Evolutionary conservation across 768 basidiomycete species (phyloP).

Genomic region (Podaxis rugospora): DNA sequence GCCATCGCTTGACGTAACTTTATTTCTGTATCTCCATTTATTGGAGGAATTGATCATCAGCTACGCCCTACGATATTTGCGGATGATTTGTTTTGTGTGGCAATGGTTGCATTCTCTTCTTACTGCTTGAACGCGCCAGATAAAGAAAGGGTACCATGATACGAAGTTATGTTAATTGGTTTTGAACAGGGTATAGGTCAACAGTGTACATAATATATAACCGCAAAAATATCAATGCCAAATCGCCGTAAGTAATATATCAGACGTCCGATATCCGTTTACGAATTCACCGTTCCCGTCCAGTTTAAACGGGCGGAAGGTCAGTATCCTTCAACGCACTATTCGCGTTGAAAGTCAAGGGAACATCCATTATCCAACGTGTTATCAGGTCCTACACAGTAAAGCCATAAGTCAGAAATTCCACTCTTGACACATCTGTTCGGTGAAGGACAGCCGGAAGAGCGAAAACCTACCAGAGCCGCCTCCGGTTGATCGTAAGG

Average conservation of each 20-base stretch:
- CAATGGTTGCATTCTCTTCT: not conserved
- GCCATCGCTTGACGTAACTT: not conserved
- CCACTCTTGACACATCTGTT: not conserved
- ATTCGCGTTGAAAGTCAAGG: constrained; percentile 5
- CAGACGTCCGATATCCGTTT: not conserved
- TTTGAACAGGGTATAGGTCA: not conserved
- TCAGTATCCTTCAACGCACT: not conserved
- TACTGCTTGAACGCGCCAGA: not conserved
- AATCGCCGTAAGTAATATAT: not conserved
- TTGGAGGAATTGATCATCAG: not conserved
- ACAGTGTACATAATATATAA: not conserved
- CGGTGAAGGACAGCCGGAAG: not conserved
- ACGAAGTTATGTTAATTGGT: not conserved
- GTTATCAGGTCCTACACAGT: constrained; percentile 50
- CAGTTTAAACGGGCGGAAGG: constrained; percentile 6
- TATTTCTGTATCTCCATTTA: not conserved
- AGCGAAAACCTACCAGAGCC: constrained; percentile 53
- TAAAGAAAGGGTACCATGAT: not conserved
- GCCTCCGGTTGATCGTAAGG: constrained; percentile 89
- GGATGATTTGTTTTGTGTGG: no score
- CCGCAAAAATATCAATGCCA: not conserved
- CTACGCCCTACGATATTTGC: no score
- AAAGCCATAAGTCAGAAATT: not conserved
- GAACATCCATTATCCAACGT: constrained; percentile 35
- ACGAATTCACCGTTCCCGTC: not conserved